A percentile compares a stretch with the other conserved stretches of the same genome.
Conservation (phyloP, 106 monocot genomes). For the Phalaenopsis equestris region DNA sequence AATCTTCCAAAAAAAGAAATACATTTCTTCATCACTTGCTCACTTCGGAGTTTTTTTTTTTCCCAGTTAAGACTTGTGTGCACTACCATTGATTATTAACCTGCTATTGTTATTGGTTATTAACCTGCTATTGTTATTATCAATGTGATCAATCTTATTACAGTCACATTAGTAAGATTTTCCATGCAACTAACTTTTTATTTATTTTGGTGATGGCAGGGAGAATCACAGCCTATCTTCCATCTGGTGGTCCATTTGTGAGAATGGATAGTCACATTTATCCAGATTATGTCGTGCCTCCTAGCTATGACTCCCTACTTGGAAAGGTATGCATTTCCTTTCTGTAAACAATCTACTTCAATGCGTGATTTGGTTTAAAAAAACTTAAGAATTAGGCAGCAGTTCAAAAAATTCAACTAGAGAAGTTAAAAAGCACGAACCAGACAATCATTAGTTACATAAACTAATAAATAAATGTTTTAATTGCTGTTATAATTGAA, state of each 20-base stretch:
- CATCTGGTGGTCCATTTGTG: conserved; percentile 91
- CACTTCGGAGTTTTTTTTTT: neutral
- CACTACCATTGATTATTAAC: neutral
- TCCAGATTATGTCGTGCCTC: conserved; percentile 94
- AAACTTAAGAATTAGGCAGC: neutral
- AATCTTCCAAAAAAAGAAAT: neutral
- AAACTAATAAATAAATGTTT: neutral
- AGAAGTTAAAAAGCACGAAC: neutral
- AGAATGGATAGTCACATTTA: conserved; percentile 98
- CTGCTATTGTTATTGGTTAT: neutral
- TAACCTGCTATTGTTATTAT: neutral
- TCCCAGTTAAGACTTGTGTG: neutral
- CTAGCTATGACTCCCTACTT: conserved; percentile 87
- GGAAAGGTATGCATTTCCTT: conserved; percentile 57
- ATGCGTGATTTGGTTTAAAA: neutral
- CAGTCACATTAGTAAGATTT: neutral
- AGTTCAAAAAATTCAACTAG: neutral
- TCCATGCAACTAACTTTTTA: neutral
- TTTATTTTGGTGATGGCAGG: conserved; percentile 35
- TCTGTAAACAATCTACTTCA: neutral
- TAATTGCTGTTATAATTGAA: neutral
- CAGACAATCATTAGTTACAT: neutral
- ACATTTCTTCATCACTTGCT: neutral
- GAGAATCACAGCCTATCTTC: conserved; percentile 82
- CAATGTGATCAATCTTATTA: neutral